Conservation (phyloP, 345 rosid species). For the Rhizophora mangle region DNA sequence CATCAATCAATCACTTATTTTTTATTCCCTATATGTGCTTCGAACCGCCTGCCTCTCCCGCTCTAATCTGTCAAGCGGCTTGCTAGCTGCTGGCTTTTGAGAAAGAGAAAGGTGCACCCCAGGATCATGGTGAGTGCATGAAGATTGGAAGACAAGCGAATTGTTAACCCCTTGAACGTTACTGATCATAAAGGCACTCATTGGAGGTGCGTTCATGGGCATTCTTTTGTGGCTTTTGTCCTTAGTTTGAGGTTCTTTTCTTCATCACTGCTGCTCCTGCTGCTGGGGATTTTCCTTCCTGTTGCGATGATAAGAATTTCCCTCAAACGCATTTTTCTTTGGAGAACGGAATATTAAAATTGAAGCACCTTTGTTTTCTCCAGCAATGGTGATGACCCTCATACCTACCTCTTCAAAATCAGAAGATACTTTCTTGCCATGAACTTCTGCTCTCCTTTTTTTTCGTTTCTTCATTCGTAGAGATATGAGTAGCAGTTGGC, state of each 20-base stretch:
- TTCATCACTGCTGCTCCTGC: conserved; percentile 33
- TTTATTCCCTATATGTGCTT: conserved; percentile 5
- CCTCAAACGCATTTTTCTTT: conserved; percentile 23
- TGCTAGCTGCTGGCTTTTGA: conserved; percentile 46
- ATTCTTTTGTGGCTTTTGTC: conserved; percentile 26
- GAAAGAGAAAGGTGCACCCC: conserved; percentile 64
- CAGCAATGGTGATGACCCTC: conserved; percentile 72
- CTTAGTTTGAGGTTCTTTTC: conserved; percentile 36
- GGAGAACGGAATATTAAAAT: conserved; percentile 66
- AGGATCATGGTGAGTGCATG: conserved; percentile 66
- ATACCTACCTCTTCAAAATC: conserved; percentile 43
- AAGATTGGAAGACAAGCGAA: not conserved
- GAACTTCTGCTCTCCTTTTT: conserved; percentile 21
- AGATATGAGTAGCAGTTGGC: conserved; percentile 16
- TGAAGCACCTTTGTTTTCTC: conserved; percentile 84
- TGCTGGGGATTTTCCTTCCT: too few relatives aligned
- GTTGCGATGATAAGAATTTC: conserved; percentile 24
- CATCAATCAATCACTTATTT: not conserved
- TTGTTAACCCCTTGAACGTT: conserved; percentile 47
- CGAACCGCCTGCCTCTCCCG: too few relatives aligned
- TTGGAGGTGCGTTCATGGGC: conserved; percentile 30
- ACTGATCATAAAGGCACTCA: conserved; percentile 64
- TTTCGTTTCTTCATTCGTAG: conserved; percentile 17
- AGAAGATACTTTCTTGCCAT: conserved; percentile 30
- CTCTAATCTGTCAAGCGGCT: too few relatives aligned